phyloP scores from a whole-genome alignment of 2,329 filamentous ascomycete genomes.

The Xylaria sp. region DNA sequence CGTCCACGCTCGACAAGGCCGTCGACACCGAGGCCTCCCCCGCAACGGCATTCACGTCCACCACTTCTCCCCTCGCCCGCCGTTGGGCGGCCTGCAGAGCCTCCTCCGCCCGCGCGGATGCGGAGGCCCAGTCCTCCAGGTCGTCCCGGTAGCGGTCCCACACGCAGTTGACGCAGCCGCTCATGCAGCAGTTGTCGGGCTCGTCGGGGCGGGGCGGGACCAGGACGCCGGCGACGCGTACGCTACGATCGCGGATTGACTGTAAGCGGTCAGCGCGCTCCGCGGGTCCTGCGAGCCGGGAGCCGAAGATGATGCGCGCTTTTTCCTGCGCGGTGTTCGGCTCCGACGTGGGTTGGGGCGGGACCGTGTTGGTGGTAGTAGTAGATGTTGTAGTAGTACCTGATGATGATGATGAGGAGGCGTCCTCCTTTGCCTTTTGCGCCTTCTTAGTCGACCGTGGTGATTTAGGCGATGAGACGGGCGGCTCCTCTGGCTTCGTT shows the following conservation, averaged over 20 bases:
- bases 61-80: slow-evolving; percentile 40
- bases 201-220: slow-evolving; percentile 88
- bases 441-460: slow-evolving; percentile 37
- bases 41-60: slow-evolving; percentile 29
- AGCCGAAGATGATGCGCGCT: slow-evolving; percentile 81
- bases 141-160: slow-evolving; percentile 95
- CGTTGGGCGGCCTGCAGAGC: slow-evolving; percentile 50
- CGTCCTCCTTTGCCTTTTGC: slow-evolving; percentile 39
- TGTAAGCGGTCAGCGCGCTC: slow-evolving; percentile 71
- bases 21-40: slow-evolving; percentile 1
- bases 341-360: slow-evolving; percentile 45
- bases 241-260: slow-evolving; percentile 67
- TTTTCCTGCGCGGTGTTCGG: slow-evolving; percentile 63
- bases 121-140: slow-evolving; percentile 84
- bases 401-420: slow-evolving; percentile 45
- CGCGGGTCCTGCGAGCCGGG: slow-evolving; percentile 77
- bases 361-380: slow-evolving; percentile 24
- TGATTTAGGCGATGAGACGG: slow-evolving; percentile 52
- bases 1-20: slow-evolving; percentile 70
- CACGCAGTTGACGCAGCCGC: slow-evolving; percentile 96
- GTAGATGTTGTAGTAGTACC: slow-evolving; percentile 29
- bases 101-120: slow-evolving; percentile 70
- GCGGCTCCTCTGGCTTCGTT: slow-evolving; percentile 57
- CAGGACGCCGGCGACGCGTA: slow-evolving; percentile 77
- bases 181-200: slow-evolving; percentile 99